Evolutionary conservation across 176 grass and related monocot genomes (phyloP).

Genomic region (Lolium rigidum): DNA sequence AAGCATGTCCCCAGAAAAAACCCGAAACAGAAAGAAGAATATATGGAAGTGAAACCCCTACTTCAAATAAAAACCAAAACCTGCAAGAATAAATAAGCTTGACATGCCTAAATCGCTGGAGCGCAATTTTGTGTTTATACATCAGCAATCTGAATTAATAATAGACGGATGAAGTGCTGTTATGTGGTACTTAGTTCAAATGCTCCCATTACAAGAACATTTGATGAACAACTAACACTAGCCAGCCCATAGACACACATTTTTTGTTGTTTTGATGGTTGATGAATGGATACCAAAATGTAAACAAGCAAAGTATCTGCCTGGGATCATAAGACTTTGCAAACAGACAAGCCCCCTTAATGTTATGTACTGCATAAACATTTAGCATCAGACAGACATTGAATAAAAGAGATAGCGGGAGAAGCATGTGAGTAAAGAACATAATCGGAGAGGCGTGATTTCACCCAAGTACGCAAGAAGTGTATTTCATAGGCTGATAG

Average conservation of each 20-base stretch:
- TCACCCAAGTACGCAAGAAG: neutral
- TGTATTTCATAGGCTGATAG: neutral
- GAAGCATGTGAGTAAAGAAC: neutral
- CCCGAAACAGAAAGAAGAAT: neutral
- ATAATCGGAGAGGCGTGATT: neutral
- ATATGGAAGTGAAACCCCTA: neutral
- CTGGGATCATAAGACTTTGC: neutral
- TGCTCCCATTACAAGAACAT: neutral
- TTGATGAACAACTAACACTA: constrained; percentile 7
- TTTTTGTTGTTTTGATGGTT: neutral
- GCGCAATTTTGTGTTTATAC: constrained; percentile 4
- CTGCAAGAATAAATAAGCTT: constrained; percentile 2
- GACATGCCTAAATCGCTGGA: neutral
- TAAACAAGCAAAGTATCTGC: neutral
- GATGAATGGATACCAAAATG: neutral
- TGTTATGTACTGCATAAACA: neutral
- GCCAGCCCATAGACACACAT: neutral
- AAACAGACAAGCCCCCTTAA: constrained; percentile 7
- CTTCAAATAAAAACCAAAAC: neutral
- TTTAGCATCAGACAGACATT: neutral
- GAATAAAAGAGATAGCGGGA: neutral
- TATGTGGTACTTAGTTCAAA: constrained; percentile 1
- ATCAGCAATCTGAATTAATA: too few relatives aligned
- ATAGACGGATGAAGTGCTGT: too few relatives aligned
- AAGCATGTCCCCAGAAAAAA: neutral